Conservation (phyloP, 306 rosid species). For the Purshia tridentata region DNA sequence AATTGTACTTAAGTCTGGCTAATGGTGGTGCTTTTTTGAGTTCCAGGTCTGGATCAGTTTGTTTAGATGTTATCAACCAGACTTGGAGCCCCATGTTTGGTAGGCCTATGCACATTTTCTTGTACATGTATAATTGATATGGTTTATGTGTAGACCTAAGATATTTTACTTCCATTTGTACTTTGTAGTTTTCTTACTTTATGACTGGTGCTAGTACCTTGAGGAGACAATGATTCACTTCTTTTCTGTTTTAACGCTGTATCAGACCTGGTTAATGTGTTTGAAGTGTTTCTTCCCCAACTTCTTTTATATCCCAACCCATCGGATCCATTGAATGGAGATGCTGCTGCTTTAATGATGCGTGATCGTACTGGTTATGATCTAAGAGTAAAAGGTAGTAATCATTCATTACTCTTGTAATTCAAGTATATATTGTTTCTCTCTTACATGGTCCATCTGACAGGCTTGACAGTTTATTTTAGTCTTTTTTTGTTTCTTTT, state of each 20-base stretch:
- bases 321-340: constrained; percentile 80
- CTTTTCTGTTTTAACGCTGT: constrained; percentile 8
- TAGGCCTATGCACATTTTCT: constrained; percentile 31
- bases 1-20: constrained; percentile 17
- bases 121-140: background rate
- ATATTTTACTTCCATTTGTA: constrained; percentile 1
- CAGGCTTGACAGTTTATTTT: constrained; percentile 4
- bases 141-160: constrained; percentile 1
- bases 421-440: background rate
- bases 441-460: background rate
- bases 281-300: constrained; percentile 91
- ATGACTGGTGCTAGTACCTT: constrained; percentile 16
- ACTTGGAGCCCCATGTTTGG: constrained; percentile 98
- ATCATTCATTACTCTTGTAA: constrained; percentile 20
- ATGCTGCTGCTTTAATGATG: constrained; percentile 90
- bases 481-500: background rate
- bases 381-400: constrained; percentile 73
- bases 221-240: constrained; percentile 17
- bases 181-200: constrained; percentile 8
- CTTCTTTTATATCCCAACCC: constrained; percentile 92
- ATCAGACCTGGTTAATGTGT: constrained; percentile 82
- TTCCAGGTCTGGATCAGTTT: constrained; percentile 85
- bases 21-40: constrained; percentile 30
- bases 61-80: constrained; percentile 92
- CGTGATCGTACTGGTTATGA: constrained; percentile 68